phyloP scores from a whole-genome alignment of 2,329 filamentous ascomycete species.

The Pseudocercospora crystallina region DNA sequence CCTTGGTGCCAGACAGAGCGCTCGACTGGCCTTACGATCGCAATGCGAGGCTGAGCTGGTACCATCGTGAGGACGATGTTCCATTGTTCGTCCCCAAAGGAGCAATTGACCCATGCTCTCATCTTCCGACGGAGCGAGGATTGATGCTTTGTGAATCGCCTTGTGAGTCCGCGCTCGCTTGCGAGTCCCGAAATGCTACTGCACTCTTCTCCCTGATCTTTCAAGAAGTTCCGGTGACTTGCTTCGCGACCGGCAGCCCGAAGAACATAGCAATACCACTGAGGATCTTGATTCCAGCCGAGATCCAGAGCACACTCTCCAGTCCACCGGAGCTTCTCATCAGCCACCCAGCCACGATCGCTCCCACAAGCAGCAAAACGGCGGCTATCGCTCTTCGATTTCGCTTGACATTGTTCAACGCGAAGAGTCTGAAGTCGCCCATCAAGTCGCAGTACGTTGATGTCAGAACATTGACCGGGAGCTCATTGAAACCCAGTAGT shows the following conservation, averaged over 20 bases:
- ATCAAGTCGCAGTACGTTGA: conserved; percentile 56
- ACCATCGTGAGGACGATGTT: too few species aligned
- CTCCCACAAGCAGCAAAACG: conserved; percentile 49
- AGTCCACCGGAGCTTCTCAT: conserved; percentile 45
- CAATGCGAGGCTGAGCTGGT: too few species aligned
- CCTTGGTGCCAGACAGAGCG: too few species aligned
- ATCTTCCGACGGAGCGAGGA: not conserved
- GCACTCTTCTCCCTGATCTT: too few species aligned
- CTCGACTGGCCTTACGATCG: too few species aligned
- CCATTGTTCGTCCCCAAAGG: too few species aligned
- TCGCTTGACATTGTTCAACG: conserved; percentile 51
- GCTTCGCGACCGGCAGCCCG: conserved; percentile 2
- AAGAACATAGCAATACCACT: conserved; percentile 10
- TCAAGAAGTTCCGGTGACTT: too few species aligned
- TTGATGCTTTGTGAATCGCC: not conserved
- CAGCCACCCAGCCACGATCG: conserved; percentile 52
- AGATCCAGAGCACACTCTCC: conserved; percentile 47
- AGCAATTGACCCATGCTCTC: too few species aligned
- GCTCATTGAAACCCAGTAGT: conserved; percentile 53
- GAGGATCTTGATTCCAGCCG: conserved; percentile 47
- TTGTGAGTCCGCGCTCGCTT: not conserved
- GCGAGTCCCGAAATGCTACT: not conserved
- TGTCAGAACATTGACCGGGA: conserved; percentile 58
- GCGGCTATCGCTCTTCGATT: conserved; percentile 50
- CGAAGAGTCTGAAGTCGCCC: conserved; percentile 52